Base-by-base conservation (phyloP, 257 asterid species). In the Capsicum rhomboideum region DNA sequence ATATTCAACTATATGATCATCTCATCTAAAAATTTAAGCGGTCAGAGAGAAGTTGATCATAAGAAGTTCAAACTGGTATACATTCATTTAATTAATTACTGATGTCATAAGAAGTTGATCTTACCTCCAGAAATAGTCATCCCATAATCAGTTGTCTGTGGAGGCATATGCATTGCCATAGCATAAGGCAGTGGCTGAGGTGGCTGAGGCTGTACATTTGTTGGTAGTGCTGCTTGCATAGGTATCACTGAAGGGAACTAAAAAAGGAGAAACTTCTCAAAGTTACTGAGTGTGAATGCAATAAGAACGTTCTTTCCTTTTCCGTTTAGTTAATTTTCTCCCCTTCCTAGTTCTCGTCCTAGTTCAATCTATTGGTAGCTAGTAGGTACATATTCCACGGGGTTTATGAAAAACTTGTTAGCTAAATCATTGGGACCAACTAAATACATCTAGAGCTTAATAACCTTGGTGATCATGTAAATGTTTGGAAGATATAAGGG, bases 211-310 rank as follows among this genome's bases (percentile, higher is more conserved):
- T 85, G 90, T 72, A 85, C 85, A 21, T 82, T 82, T 29, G 71
- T 66, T n/a, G 96, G 89, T 52, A 88, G 69, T 40, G 90, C 88
- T 87, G 89, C 93, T 88, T 89, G 97, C 85, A 91, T 21, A 26
- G 93, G 37, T 69, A 92, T 68, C 93, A 91, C 87, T 10, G 91
- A 85, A 67, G 92, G 93, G 87, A 90, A 90, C 99, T 93, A 87
- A 52, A 85, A n/a, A 67, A 81, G 18, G 46, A 20, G 56, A 26
- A 71, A n/a, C 56, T 26, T 50, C 28, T 50, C 37, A 3, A 17
- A 28, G 28, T 50, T 17, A 77, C 28, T 2, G 78, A 37, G 52
- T 68, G 78, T 68, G 78, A 20, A 37, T 37, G 28, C 34, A 37
- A 34, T 37, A 9, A 68, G 14, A 68, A 68, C 10, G 10, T 18